Conservation (phyloP, 768 basidiomycete genomes). For the Collybiopsis luxurians region DNA sequence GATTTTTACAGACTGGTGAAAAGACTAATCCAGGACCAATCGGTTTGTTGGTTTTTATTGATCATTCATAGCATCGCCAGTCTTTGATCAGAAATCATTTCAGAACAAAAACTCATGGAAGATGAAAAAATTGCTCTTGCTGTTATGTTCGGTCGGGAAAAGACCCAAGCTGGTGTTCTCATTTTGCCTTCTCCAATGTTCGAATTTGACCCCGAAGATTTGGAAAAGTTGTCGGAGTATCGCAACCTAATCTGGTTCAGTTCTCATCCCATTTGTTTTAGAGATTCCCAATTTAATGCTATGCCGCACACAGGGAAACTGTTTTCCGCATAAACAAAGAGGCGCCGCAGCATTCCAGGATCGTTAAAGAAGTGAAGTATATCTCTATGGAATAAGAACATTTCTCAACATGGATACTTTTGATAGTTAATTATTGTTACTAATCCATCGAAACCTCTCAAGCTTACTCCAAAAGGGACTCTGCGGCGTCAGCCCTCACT, state of each 20-base stretch:
- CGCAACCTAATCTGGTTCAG: background rate
- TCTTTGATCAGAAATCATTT: too few relatives aligned
- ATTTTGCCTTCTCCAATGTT: too few relatives aligned
- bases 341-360: conserved; percentile 41
- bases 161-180: too few relatives aligned
- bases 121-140: conserved; percentile 1
- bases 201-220: too few relatives aligned
- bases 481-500: conserved; percentile 34
- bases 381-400: background rate
- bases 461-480: conserved; percentile 26
- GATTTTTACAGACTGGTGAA: conserved; percentile 18
- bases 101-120: conserved; percentile 31
- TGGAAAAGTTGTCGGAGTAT: too few relatives aligned
- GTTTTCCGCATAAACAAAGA: conserved; percentile 36
- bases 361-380: conserved; percentile 43
- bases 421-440: conserved; percentile 38
- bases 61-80: too few relatives aligned
- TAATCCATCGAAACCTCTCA: conserved; percentile 31
- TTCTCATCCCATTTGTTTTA: background rate
- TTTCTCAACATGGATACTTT: background rate
- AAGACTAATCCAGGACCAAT: background rate
- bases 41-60: too few relatives aligned
- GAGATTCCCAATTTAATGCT: background rate
- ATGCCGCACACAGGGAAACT: conserved; percentile 28
- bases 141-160: too few relatives aligned